phyloP scores from a whole-genome alignment of 805 yeast species.

The Ogataea thermomethanolica region DNA sequence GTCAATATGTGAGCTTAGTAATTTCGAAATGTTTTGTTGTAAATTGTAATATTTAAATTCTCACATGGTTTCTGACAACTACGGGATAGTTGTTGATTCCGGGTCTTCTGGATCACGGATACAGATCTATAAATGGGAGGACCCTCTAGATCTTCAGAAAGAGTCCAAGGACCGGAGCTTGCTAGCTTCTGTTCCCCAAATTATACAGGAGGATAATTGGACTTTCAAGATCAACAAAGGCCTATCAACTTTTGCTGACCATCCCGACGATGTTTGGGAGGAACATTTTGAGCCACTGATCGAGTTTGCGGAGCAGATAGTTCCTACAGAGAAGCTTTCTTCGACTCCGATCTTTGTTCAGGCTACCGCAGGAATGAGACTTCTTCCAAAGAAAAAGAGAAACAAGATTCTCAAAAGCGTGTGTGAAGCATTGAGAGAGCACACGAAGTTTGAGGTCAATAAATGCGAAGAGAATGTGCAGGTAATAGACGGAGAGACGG shows the following conservation, averaged over 20 bases:
- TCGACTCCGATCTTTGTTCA: slow-evolving; percentile 86
- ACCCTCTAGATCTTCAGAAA: slow-evolving; percentile 37
- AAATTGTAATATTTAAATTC: slow-evolving; percentile 1
- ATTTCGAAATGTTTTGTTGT: neutral
- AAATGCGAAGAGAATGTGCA: slow-evolving; percentile 71
- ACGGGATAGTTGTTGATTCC: slow-evolving; percentile 90
- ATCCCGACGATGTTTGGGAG: slow-evolving; percentile 58
- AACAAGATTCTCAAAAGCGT: slow-evolving; percentile 52
- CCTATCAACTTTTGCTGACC: slow-evolving; percentile 61
- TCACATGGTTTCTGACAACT: slow-evolving; percentile 31
- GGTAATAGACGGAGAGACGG: slow-evolving; percentile 90
- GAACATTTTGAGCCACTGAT: slow-evolving; percentile 66
- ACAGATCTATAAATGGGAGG: slow-evolving; percentile 79
- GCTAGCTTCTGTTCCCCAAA: slow-evolving; percentile 61
- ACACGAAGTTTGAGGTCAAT: slow-evolving; percentile 53
- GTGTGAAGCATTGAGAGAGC: slow-evolving; percentile 51
- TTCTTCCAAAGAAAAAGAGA: slow-evolving; percentile 56
- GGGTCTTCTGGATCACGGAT: slow-evolving; percentile 94
- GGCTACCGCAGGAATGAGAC: slow-evolving; percentile 97
- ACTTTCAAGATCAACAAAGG: slow-evolving; percentile 77
- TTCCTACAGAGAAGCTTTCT: slow-evolving; percentile 57
- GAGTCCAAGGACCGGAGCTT: slow-evolving; percentile 31
- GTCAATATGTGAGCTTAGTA: too few relatives aligned
- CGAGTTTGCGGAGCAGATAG: slow-evolving; percentile 61
- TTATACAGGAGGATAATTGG: slow-evolving; percentile 66